phyloP scores from a whole-genome alignment of 2,329 filamentous ascomycete species.

The Aspergillus melleus region DNA sequence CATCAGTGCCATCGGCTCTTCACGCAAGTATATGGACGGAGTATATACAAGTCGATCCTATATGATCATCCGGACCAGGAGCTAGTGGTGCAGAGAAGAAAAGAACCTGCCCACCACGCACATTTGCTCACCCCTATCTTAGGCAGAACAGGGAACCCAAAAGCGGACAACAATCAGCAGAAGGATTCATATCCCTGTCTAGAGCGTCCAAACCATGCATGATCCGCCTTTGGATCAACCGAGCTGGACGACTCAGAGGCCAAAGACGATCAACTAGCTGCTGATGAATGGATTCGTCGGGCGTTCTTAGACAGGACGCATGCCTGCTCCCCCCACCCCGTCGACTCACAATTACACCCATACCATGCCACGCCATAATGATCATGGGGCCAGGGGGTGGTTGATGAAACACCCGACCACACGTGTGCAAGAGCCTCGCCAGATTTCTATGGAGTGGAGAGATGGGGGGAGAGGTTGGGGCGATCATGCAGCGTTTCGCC shows the following conservation, averaged over 20 bases:
- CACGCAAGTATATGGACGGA: neutral
- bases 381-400: neutral
- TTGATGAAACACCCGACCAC: constrained; percentile 12
- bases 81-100: neutral
- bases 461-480: neutral
- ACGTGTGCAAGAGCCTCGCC: constrained; percentile 10
- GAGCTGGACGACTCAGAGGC: neutral
- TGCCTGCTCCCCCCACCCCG: neutral
- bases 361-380: neutral
- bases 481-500: constrained; percentile 5
- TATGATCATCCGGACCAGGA: neutral
- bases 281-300: constrained; percentile 4
- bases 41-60: neutral
- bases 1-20: neutral
- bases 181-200: neutral
- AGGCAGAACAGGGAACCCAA: neutral
- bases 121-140: neutral
- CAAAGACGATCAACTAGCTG: neutral
- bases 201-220: neutral
- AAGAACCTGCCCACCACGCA: neutral
- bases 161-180: neutral
- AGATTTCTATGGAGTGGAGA: neutral
- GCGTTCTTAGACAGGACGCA: neutral
- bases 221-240: neutral
- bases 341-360: neutral